Base-by-base conservation (phyloP, 2,329 filamentous ascomycete genomes). In the Anisogramma anomala region DNA sequence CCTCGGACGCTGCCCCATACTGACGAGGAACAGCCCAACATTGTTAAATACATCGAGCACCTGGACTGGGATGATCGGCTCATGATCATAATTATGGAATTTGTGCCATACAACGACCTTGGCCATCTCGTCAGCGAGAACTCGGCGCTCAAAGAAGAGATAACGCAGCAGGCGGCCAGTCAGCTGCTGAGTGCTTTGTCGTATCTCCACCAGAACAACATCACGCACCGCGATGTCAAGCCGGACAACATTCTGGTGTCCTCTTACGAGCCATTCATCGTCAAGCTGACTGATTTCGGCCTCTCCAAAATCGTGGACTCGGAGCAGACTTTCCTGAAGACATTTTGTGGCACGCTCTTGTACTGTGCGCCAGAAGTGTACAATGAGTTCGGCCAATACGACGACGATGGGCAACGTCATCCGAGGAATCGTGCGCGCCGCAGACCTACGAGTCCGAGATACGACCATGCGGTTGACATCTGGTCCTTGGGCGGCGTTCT, bases 331-430 rank as follows among this genome's bases (percentile, higher is more conserved):
- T 95, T 95, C 54, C 66, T 96, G 27, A 86, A 88, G 57, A 98
- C 91, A 0, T 98, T 98, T 55, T 98, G 91, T 56, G 91, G 93
- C 23, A 98, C 91, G 0, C 66, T 98, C 20, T 67, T 98, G 3
- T 98, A 96, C 61, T 96, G 91, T 58, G 91, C 91, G 0, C 91
- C 91, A 0, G 91, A 98, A 55, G 89, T 98, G 2, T 98, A 96
- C 55, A 86, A 83, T 6, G 77, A 80, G 45, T 82, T 73, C 51
- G 59, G 62, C 18, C 72, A 79, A 48, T 80, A 79, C 36, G 82
- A 93, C 52, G 79, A 83, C 51, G 67, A 77, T 36, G 78, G 74
- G n/a, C 72, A 79, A 45, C 68, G 78, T 27, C 71, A 69, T 27
- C 69, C 71, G 23, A 71, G 77, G n/a, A 72, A 72, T 43, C 81